Evolutionary conservation across 352 stramenopile species (phyloP), one percentile per base, ranked within the genome.

Genomic region (Pilasporangium apinafurcum): DNA sequence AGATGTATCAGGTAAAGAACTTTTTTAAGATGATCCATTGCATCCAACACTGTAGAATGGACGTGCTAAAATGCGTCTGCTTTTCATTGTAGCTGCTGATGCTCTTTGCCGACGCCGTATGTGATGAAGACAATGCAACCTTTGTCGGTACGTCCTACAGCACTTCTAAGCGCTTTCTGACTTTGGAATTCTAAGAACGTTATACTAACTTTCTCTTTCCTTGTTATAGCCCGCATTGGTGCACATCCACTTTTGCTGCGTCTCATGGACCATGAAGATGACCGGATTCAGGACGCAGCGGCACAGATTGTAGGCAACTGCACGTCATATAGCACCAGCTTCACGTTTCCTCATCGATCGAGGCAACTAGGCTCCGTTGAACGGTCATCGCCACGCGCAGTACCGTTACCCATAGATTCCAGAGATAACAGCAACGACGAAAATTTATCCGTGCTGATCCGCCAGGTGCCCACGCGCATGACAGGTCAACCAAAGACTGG

Each of bases 401-500:
- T 90, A 8, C 64, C 57, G 1, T 59, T 93, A 1, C 81, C 81
- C 13, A 53, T 71, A 4, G 78, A 91, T n/a, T 5, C 53, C n/a
- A 69, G 78, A 13, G 73, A 91, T 30, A 59, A 43, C 13, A 53
- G 20, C 25, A 33, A 58, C 18, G 37, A 55, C 2, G 45, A 71
- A 18, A 54, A 57, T 1, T 48, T 67, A 10, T 61, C 73, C 4
- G 74, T 93, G 27, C 64, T 93, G 24, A 86, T 94, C 45, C 77
- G 79, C 22, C 79, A 91, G 36, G 77, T 94, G 2, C 75, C 69
- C 6, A 84, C 56, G 22, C 79, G 82, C 21, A 94, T 94, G 82
- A 94, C 76, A 8, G 79, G 82, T 0, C 82, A 94, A 31, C 68
- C 77, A 4, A 94, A 94, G 58, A 94, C 82, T 1, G 82, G 82